Evolutionary conservation across 371 early-diverging fungal species (phyloP).

Genomic region (Cokeromyces recurvatus): DNA sequence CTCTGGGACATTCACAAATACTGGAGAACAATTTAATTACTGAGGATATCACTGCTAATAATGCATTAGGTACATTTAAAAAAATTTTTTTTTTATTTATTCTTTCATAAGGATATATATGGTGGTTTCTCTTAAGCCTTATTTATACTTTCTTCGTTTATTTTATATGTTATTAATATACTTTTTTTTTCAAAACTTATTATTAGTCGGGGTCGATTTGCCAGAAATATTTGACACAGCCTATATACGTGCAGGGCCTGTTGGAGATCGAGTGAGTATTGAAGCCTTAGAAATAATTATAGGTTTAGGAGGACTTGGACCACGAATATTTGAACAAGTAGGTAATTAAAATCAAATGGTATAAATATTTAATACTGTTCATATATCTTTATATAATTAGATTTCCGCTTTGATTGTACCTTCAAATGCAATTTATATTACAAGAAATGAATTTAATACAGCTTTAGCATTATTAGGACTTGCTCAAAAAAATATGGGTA

Average conservation of each 20-base stretch:
- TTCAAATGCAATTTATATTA: constrained; percentile 48
- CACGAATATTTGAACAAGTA: constrained; percentile 52
- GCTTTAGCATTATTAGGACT: constrained; percentile 67
- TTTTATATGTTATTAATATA: background rate
- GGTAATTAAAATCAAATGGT: constrained; percentile 7
- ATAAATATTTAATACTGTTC: background rate
- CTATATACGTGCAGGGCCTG: constrained; percentile 49
- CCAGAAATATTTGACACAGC: constrained; percentile 56
- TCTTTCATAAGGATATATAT: too few species aligned
- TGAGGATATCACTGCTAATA: constrained; percentile 19
- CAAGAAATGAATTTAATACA: constrained; percentile 66
- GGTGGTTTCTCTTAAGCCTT: too few species aligned
- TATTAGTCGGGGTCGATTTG: constrained; percentile 49
- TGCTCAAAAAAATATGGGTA: constrained; percentile 79
- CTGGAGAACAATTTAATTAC: constrained; percentile 17
- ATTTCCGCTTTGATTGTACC: constrained; percentile 45
- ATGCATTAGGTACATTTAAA: constrained; percentile 17
- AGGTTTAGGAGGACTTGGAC: constrained; percentile 45
- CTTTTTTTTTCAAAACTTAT: background rate
- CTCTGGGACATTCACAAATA: constrained; percentile 3
- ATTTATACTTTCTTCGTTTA: background rate
- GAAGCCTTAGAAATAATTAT: constrained; percentile 49
- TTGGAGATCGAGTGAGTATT: constrained; percentile 46
- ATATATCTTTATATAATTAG: constrained; percentile 13
- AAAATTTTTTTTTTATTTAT: background rate